A percentile compares a stretch with the other conserved stretches of the same genome.
These are phyloP conservation scores for Ensete glaucum DNA, from an alignment of 176 grass and related monocot genomes.

Conservation along the genomic window DNA sequence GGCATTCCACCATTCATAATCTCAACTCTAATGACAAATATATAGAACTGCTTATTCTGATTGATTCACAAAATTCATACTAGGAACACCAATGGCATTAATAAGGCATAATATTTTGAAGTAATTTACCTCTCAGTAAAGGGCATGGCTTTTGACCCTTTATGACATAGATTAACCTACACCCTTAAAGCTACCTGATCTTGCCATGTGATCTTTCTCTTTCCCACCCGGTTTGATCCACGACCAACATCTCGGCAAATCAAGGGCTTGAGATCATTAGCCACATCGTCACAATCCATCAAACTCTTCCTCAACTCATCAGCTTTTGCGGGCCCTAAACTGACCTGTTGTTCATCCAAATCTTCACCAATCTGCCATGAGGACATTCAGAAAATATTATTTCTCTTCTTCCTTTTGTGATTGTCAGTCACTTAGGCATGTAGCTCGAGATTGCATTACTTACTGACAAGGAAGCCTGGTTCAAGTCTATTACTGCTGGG, in stretches of 20 bases:
- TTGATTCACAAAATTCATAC: too few species aligned
- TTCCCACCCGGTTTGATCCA: slow-evolving; percentile 9
- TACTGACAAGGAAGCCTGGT: slow-evolving; percentile 43
- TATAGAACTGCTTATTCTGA: too few species aligned
- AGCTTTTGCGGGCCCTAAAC: neutral
- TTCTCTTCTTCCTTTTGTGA: neutral
- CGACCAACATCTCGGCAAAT: slow-evolving; percentile 27
- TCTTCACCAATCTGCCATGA: slow-evolving; percentile 32
- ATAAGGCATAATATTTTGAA: neutral
- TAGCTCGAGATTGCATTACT: neutral
- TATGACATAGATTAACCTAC: slow-evolving; percentile 21
- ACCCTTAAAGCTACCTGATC: slow-evolving; percentile 57
- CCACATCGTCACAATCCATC: slow-evolving; percentile 5
- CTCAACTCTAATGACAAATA: too few species aligned
- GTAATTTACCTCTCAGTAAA: neutral
- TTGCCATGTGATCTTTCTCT: slow-evolving; percentile 66
- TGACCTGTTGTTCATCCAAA: slow-evolving; percentile 22
- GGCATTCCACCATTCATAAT: too few species aligned
- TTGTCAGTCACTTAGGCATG: neutral
- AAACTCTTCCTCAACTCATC: slow-evolving; percentile 19
- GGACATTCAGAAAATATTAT: neutral
- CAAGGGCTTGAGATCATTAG: slow-evolving; percentile 15
- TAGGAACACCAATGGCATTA: too few species aligned
- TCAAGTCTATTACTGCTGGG: slow-evolving; percentile 44
- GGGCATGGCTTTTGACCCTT: neutral